A percentile compares a stretch with the other conserved stretches of the same genome.
phyloP scores from a whole-genome alignment of 2,329 filamentous ascomycete species.

The Trichoderma arundinaceum region DNA sequence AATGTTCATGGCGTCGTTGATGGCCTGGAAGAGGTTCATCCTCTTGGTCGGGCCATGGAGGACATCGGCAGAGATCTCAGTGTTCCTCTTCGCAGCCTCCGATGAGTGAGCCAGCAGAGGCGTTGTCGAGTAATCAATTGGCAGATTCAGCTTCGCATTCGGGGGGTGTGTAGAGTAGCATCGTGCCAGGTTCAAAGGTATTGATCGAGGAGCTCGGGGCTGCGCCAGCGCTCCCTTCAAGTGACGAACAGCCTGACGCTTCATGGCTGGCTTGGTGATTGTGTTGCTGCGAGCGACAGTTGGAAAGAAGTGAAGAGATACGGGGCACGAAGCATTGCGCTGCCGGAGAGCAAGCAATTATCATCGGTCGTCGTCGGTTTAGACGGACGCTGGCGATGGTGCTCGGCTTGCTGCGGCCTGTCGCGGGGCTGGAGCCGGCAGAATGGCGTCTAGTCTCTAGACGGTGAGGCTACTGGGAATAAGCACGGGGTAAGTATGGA shows the following conservation, averaged over 20 bases:
- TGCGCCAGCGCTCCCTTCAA: conserved; percentile 40
- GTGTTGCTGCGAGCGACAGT: background rate
- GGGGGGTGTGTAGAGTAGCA: conserved; percentile 63
- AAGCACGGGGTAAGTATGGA: conserved; percentile 3
- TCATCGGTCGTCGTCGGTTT: conserved; percentile 34
- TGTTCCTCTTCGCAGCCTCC: conserved; percentile 70
- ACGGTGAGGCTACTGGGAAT: conserved; percentile 25
- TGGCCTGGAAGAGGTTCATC: conserved; percentile 91
- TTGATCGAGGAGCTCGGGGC: conserved; percentile 33
- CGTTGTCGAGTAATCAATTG: conserved; percentile 84
- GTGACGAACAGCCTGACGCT: conserved; percentile 43
- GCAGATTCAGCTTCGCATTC: conserved; percentile 75
- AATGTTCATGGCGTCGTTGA: conserved; percentile 86
- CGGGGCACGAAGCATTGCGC: conserved; percentile 23
- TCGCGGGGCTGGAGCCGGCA: conserved; percentile 38
- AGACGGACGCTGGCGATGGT: conserved; percentile 38
- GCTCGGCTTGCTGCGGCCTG: conserved; percentile 49
- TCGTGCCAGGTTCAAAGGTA: conserved; percentile 36
- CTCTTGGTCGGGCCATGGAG: conserved; percentile 76
- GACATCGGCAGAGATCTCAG: conserved; percentile 71
- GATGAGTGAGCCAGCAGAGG: conserved; percentile 81
- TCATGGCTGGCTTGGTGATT: conserved; percentile 38
- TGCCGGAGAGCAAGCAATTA: conserved; percentile 21
- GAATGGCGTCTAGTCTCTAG: conserved; percentile 1
- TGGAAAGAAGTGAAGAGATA: conserved; percentile 32